Conservation (phyloP, 352 stramenopile species). For the Globisporangium nodosum region DNA sequence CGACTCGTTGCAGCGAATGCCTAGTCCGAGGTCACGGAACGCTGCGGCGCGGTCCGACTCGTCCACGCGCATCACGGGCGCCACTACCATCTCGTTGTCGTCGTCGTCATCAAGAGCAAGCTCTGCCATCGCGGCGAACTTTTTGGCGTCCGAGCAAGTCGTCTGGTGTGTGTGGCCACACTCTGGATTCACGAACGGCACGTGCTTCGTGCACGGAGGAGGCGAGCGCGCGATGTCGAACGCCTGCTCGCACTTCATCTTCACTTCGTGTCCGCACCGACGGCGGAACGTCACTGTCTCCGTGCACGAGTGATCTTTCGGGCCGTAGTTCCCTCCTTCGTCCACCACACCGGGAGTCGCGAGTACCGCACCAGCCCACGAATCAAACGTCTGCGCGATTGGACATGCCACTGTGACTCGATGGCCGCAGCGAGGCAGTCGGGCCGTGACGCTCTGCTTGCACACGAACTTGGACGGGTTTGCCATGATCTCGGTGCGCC, state of each 20-base stretch:
- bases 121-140: conserved; percentile 6
- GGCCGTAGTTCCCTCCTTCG: conserved; percentile 56
- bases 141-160: conserved; percentile 38
- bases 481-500: conserved; percentile 26
- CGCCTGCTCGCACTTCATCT: conserved; percentile 51
- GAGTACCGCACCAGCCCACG: conserved; percentile 39
- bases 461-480: conserved; percentile 34
- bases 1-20: conserved; percentile 27
- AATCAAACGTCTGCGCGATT: conserved; percentile 28
- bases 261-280: conserved; percentile 52
- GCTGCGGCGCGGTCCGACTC: conserved; percentile 21
- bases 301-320: conserved; percentile 66
- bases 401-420: conserved; percentile 41
- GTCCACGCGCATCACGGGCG: conserved; percentile 26
- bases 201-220: conserved; percentile 35
- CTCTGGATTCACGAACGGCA: conserved; percentile 53
- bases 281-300: conserved; percentile 53
- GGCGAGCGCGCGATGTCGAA: conserved; percentile 55
- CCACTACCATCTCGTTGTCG: neutral
- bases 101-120: conserved; percentile 6
- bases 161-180: conserved; percentile 59
- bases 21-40: conserved; percentile 39
- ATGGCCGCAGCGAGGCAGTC: conserved; percentile 67
- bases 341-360: conserved; percentile 38
- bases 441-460: conserved; percentile 41